These are phyloP conservation scores for Acrasis kona DNA, from an alignment of 78 protist species.

Conservation along the genomic window DNA sequence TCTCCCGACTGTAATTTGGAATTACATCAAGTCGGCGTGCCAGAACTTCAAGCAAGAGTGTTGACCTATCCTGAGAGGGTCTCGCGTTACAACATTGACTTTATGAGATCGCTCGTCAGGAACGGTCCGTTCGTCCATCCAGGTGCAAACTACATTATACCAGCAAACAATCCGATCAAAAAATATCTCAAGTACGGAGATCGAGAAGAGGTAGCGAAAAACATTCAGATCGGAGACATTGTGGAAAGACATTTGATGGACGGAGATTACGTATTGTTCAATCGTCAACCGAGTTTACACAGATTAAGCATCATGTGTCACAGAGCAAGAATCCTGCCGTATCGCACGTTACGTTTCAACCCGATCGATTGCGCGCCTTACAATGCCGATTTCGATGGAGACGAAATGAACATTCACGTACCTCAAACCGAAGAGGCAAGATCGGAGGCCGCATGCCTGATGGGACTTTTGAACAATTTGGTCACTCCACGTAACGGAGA, in stretches of 20 bases:
- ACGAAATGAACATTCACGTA: slow-evolving; percentile 94
- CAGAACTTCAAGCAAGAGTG: slow-evolving; percentile 69
- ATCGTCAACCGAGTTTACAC: slow-evolving; percentile 99
- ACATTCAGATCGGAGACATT: slow-evolving; percentile 64
- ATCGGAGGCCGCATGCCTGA: slow-evolving; percentile 83
- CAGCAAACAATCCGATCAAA: background rate
- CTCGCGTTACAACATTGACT: slow-evolving; percentile 40
- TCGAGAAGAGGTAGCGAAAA: slow-evolving; percentile 45
- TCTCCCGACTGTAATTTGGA: slow-evolving; percentile 98
- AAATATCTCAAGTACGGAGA: background rate
- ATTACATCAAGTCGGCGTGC: slow-evolving; percentile 91
- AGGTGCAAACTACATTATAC: slow-evolving; percentile 78
- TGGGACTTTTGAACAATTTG: slow-evolving; percentile 71
- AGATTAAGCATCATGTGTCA: slow-evolving; percentile 92
- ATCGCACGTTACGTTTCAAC: slow-evolving; percentile 97
- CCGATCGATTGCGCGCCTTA: slow-evolving; percentile 95
- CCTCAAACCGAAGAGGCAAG: slow-evolving; percentile 94
- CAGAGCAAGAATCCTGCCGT: slow-evolving; percentile 73
- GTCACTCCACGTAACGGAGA: slow-evolving; percentile 95
- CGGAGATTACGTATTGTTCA: slow-evolving; percentile 95
- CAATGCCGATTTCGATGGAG: slow-evolving; percentile 98
- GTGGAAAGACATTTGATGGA: slow-evolving; percentile 94
- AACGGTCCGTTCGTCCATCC: slow-evolving; percentile 64
- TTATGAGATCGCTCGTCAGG: slow-evolving; percentile 38
- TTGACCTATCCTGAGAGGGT: slow-evolving; percentile 96